Conservation (phyloP, 164 flowering plant genomes). For the Cinnamomum micranthum region DNA sequence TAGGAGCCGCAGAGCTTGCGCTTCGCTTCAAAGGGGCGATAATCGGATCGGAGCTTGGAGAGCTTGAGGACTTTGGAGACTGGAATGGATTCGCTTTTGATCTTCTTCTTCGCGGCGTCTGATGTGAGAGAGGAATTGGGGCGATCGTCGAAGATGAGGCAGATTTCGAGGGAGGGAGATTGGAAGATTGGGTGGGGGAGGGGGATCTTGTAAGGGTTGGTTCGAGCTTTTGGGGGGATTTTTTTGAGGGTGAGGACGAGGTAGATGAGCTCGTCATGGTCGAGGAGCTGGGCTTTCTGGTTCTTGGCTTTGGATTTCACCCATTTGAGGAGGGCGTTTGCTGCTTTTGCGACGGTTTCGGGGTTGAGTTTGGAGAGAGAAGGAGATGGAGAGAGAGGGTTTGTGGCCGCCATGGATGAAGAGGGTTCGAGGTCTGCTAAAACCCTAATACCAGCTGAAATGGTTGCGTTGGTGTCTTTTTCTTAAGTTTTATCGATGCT, state of each 20-base stretch:
- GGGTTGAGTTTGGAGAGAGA: slow-evolving; percentile 20
- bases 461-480: no score
- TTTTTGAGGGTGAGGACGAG: slow-evolving; percentile 69
- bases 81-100: slow-evolving; percentile 48
- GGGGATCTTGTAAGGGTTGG: slow-evolving; percentile 55
- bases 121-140: slow-evolving; percentile 33
- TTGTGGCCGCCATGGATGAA: not conserved
- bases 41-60: slow-evolving; percentile 67
- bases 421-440: no score
- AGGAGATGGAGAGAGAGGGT: not conserved
- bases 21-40: slow-evolving; percentile 66
- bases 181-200: slow-evolving; percentile 57
- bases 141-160: slow-evolving; percentile 74
- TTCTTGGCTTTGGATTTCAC: slow-evolving; percentile 28
- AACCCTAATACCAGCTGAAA: no score
- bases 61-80: slow-evolving; percentile 63
- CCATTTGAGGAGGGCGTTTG: slow-evolving; percentile 62
- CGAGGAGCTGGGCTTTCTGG: slow-evolving; percentile 54
- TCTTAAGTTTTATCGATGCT: no score
- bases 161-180: slow-evolving; percentile 31
- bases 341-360: slow-evolving; percentile 37
- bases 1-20: slow-evolving; percentile 61
- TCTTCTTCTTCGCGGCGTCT: slow-evolving; percentile 44
- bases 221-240: slow-evolving; percentile 54
- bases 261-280: slow-evolving; percentile 64